Evolutionary conservation across 1,139 yeast genomes (phyloP).

Genomic region (Hyphopichia burtonii): DNA sequence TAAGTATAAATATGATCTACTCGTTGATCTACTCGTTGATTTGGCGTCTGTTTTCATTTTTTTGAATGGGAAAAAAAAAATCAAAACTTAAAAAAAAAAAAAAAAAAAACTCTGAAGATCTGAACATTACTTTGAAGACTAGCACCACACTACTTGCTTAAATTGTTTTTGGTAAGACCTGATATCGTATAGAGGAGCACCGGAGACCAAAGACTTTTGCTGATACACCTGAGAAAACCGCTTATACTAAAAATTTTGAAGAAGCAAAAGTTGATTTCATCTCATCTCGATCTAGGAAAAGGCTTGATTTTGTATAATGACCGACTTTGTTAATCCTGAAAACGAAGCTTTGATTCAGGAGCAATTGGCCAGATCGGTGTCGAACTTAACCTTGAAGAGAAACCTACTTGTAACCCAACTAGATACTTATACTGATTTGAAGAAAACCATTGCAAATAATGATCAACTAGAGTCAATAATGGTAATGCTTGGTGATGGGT

Average conservation of each 20-base stretch:
- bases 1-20: background rate
- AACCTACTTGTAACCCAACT: slow-evolving; percentile 14
- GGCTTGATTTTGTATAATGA: background rate
- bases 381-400: slow-evolving; percentile 12
- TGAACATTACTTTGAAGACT: too few species aligned
- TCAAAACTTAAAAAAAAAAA: too few species aligned
- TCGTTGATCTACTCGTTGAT: slow-evolving; percentile 25
- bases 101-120: too few species aligned
- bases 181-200: too few species aligned
- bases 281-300: background rate
- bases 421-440: slow-evolving; percentile 9
- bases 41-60: slow-evolving; percentile 46
- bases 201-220: too few species aligned
- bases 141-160: too few species aligned
- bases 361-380: slow-evolving; percentile 14
- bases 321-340: background rate
- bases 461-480: slow-evolving; percentile 20
- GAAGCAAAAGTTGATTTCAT: background rate
- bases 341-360: slow-evolving; percentile 5
- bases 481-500: slow-evolving; percentile 59
- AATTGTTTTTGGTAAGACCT: too few species aligned
- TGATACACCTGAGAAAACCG: too few species aligned
- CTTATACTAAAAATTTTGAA: too few species aligned
- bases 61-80: too few species aligned
- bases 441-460: slow-evolving; percentile 9